Conservation (phyloP, 345 rosid genomes). For the Populus ilicifolia region DNA sequence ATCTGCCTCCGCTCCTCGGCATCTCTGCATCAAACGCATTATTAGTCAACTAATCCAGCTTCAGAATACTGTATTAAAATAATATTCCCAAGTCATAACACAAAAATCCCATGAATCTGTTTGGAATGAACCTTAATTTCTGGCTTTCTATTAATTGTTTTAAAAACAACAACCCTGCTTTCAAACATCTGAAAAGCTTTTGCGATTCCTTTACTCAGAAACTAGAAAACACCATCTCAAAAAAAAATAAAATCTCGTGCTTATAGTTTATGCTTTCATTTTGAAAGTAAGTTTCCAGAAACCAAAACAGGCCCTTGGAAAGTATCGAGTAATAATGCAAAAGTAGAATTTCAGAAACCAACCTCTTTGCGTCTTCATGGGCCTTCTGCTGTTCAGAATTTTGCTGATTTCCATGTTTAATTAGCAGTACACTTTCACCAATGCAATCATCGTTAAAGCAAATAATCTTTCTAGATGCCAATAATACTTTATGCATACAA, state of each 20-base stretch:
- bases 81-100: neutral
- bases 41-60: neutral
- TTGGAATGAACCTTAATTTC: neutral
- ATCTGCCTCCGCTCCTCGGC: constrained; percentile 88
- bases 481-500: too few relatives aligned
- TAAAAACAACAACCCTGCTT: neutral
- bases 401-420: constrained; percentile 55
- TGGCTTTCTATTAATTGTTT: too few relatives aligned
- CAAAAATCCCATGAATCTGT: neutral
- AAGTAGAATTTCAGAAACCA: constrained; percentile 5
- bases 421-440: neutral
- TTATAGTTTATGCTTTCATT: neutral
- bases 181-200: neutral
- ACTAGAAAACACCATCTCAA: neutral
- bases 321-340: neutral
- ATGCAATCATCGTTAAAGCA: neutral
- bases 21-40: constrained; percentile 52
- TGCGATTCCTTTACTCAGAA: neutral
- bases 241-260: neutral
- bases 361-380: constrained; percentile 89
- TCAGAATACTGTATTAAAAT: neutral
- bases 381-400: constrained; percentile 69
- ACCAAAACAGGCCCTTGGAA: neutral
- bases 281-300: neutral
- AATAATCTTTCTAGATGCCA: neutral